Conservation (phyloP, 352 stramenopile species). For the Thalassiosira livingstoniorum region DNA sequence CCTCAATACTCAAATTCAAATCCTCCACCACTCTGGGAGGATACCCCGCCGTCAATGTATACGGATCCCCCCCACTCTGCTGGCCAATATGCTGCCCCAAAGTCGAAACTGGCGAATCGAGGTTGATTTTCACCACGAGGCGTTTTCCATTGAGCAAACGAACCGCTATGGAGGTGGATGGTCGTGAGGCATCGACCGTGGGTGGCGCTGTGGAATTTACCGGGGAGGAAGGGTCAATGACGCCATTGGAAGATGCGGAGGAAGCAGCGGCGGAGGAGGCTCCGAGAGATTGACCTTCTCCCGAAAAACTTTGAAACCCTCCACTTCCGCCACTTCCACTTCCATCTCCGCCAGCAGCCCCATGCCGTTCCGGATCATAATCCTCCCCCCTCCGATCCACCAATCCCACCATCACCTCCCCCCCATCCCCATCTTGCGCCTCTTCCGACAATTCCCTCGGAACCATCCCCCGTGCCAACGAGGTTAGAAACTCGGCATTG, state of each 20-base stretch:
- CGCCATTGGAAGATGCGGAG: slow-evolving; percentile 17
- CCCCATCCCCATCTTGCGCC: slow-evolving; percentile 7
- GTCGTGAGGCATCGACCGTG: slow-evolving; percentile 34
- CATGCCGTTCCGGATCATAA: slow-evolving; percentile 61
- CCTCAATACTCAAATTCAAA: slow-evolving; percentile 89
- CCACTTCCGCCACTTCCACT: slow-evolving; percentile 7
- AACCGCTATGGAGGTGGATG: slow-evolving; percentile 72
- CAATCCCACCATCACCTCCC: slow-evolving; percentile 71
- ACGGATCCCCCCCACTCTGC: slow-evolving; percentile 85
- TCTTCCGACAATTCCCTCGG: slow-evolving; percentile 61
- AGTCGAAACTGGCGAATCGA: slow-evolving; percentile 47
- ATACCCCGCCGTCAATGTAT: slow-evolving; percentile 92
- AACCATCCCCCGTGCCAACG: slow-evolving; percentile 72
- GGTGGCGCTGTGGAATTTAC: slow-evolving; percentile 13
- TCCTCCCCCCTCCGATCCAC: slow-evolving; percentile 79
- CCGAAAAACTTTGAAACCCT: slow-evolving; percentile 72
- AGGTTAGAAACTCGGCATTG: slow-evolving; percentile 85
- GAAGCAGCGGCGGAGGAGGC: slow-evolving; percentile 1
- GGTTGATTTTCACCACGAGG: slow-evolving; percentile 69
- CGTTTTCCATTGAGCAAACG: slow-evolving; percentile 72
- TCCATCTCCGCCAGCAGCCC: background rate
- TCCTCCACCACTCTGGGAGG: slow-evolving; percentile 90
- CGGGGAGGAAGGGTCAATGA: slow-evolving; percentile 53
- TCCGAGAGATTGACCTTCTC: slow-evolving; percentile 66
- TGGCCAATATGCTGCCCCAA: slow-evolving; percentile 83